Percentiles rank a stretch among this genome's conserved stretches.
phyloP scores from a whole-genome alignment of 176 grass and related monocot genomes.

The Lolium perenne region DNA sequence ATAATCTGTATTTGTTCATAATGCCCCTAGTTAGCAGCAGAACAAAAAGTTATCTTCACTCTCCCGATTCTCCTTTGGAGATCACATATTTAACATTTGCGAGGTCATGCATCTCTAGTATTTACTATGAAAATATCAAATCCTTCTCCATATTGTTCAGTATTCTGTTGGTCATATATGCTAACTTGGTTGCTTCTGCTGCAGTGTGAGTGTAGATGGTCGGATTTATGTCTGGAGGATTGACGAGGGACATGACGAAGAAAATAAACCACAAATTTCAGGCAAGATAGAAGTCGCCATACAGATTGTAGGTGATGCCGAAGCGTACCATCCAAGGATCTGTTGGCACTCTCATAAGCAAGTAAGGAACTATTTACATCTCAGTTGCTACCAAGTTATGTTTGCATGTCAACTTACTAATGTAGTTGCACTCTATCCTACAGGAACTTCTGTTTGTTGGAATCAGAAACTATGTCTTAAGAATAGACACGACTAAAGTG shows the following conservation, averaged over 20 bases:
- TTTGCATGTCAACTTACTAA: background rate
- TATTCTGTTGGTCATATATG: conserved; percentile 1
- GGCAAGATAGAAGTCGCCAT: conserved; percentile 85
- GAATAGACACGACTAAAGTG: conserved; percentile 91
- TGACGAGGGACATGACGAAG: conserved; percentile 86
- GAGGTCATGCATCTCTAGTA: background rate
- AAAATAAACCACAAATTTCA: conserved; percentile 91
- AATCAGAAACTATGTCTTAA: conserved; percentile 78
- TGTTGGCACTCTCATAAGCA: conserved; percentile 99
- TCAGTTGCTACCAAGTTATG: background rate
- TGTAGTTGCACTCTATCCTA: conserved; percentile 23
- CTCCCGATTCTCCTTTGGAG: background rate
- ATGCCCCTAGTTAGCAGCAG: background rate
- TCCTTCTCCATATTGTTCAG: background rate
- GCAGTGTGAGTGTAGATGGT: conserved; percentile 87
- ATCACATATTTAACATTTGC: conserved; percentile 2
- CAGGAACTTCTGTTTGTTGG: conserved; percentile 98
- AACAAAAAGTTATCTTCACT: conserved; percentile 6
- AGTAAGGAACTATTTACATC: conserved; percentile 54
- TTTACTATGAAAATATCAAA: conserved; percentile 16
- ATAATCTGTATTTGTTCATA: conserved; percentile 12
- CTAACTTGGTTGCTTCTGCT: conserved; percentile 37
- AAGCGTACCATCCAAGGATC: conserved; percentile 93
- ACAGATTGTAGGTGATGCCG: conserved; percentile 76
- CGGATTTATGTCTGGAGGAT: conserved; percentile 96